Conservation (phyloP, 345 rosid genomes). For the Clausena lansium region DNA sequence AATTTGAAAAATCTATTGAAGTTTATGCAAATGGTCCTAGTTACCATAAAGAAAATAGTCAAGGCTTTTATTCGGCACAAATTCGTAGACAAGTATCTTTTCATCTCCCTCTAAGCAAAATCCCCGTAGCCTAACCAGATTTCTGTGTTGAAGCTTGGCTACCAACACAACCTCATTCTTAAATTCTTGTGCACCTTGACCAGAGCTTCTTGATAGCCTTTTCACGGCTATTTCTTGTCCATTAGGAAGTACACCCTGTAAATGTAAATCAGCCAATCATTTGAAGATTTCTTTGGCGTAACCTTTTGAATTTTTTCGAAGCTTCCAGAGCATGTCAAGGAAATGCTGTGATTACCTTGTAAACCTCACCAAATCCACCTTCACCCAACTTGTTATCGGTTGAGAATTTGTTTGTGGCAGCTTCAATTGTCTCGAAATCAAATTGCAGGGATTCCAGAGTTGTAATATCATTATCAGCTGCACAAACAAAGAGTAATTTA, state of each 20-base stretch:
- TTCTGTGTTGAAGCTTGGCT: slow-evolving; percentile 39
- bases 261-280: neutral
- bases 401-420: slow-evolving; percentile 51
- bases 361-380: slow-evolving; percentile 76
- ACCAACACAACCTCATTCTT: slow-evolving; percentile 34
- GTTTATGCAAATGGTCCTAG: neutral
- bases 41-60: slow-evolving; percentile 25
- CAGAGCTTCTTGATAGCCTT: slow-evolving; percentile 21
- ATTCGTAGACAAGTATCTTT: slow-evolving; percentile 34
- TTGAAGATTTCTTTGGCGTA: neutral
- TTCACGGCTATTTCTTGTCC: slow-evolving; percentile 35
- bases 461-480: slow-evolving; percentile 35
- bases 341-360: slow-evolving; percentile 34
- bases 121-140: slow-evolving; percentile 34
- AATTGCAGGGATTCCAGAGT: slow-evolving; percentile 42
- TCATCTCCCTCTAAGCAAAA: slow-evolving; percentile 37
- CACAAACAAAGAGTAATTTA: neutral
- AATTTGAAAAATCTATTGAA: neutral
- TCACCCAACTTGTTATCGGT: slow-evolving; percentile 53
- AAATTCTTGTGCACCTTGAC: slow-evolving; percentile 33
- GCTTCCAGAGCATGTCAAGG: neutral
- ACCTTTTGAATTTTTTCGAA: neutral
- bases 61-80: slow-evolving; percentile 33
- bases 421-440: slow-evolving; percentile 36
- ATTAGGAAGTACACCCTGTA: slow-evolving; percentile 20